Percentiles rank a stretch among this genome's conserved stretches.
Evolutionary conservation across 1,284 basidiomycete genomes (phyloP).

Genomic region (Cryptococcus sp.): DNA sequence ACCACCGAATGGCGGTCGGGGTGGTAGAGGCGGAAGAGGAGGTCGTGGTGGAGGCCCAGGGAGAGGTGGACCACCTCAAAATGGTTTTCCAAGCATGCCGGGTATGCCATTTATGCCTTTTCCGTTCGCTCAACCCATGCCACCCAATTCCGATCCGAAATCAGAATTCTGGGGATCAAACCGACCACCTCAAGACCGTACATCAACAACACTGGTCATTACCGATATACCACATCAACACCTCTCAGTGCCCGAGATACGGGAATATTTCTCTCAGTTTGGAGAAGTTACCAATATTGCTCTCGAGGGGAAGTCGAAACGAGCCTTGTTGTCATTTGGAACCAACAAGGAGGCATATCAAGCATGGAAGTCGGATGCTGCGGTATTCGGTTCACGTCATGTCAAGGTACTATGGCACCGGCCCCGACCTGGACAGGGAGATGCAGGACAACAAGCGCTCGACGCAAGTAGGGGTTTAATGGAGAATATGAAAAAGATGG

Average conservation of each 20-base stretch:
- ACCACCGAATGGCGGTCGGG: slow-evolving; percentile 14
- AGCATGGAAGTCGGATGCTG: slow-evolving; percentile 89
- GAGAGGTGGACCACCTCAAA: slow-evolving; percentile 29
- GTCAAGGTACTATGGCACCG: slow-evolving; percentile 93
- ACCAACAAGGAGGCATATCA: slow-evolving; percentile 78
- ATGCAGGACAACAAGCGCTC: slow-evolving; percentile 65
- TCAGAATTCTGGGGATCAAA: slow-evolving; percentile 25
- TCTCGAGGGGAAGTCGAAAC: slow-evolving; percentile 68
- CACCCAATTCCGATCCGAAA: slow-evolving; percentile 1
- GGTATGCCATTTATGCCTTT: slow-evolving; percentile 22
- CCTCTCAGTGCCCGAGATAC: slow-evolving; percentile 71
- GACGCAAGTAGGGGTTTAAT: slow-evolving; percentile 71
- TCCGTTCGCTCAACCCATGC: slow-evolving; percentile 16
- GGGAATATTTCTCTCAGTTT: slow-evolving; percentile 86
- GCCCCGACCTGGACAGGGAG: slow-evolving; percentile 81
- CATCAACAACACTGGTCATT: slow-evolving; percentile 81
- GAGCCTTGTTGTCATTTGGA: slow-evolving; percentile 79
- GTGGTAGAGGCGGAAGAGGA: slow-evolving; percentile 55
- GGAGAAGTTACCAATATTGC: slow-evolving; percentile 91
- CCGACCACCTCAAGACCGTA: slow-evolving; percentile 50
- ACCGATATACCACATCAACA: slow-evolving; percentile 88
- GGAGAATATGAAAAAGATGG: slow-evolving; percentile 54
- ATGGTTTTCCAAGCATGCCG: slow-evolving; percentile 10
- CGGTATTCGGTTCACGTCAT: slow-evolving; percentile 88
- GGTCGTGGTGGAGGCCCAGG: slow-evolving; percentile 34